Conservation (phyloP, 768 basidiomycete species). For the Termitomyces sp. region DNA sequence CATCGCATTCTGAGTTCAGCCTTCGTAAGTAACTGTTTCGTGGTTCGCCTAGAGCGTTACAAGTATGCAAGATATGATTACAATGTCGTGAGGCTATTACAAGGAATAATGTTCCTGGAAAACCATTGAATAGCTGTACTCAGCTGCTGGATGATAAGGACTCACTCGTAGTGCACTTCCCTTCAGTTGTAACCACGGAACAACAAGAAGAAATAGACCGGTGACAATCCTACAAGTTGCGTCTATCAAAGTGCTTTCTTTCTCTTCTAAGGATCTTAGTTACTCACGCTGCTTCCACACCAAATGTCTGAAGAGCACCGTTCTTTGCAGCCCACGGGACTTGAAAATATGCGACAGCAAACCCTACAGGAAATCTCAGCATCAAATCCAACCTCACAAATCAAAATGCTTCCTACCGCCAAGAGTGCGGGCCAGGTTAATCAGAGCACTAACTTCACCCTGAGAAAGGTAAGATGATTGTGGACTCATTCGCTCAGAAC, state of each 20-base stretch:
- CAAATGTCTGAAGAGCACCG: constrained; percentile 58
- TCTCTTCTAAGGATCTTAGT: background rate
- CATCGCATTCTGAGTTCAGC: too few relatives aligned
- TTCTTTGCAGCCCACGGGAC: constrained; percentile 56
- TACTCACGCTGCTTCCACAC: constrained; percentile 55
- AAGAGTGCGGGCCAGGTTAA: constrained; percentile 50
- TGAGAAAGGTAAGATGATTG: constrained; percentile 7
- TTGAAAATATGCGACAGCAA: constrained; percentile 63
- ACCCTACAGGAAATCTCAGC: constrained; percentile 25
- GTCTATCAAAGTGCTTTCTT: background rate
- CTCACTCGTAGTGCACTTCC: constrained; percentile 39
- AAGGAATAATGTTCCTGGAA: constrained; percentile 1
- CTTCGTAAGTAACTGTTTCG: background rate
- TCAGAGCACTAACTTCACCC: constrained; percentile 58
- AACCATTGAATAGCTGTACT: background rate
- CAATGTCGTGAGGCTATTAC: constrained; percentile 6
- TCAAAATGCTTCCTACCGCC: constrained; percentile 30
- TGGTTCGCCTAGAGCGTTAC: background rate
- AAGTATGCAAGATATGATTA: background rate
- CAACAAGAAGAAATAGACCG: constrained; percentile 42
- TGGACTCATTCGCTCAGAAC: too few relatives aligned
- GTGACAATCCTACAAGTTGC: constrained; percentile 34
- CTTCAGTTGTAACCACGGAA: constrained; percentile 46
- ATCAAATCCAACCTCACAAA: background rate
- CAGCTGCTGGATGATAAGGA: background rate